Evolutionary conservation across 345 rosid species (phyloP), one percentile per base, ranked within the genome.

Genomic region (Trapa incisa): DNA sequence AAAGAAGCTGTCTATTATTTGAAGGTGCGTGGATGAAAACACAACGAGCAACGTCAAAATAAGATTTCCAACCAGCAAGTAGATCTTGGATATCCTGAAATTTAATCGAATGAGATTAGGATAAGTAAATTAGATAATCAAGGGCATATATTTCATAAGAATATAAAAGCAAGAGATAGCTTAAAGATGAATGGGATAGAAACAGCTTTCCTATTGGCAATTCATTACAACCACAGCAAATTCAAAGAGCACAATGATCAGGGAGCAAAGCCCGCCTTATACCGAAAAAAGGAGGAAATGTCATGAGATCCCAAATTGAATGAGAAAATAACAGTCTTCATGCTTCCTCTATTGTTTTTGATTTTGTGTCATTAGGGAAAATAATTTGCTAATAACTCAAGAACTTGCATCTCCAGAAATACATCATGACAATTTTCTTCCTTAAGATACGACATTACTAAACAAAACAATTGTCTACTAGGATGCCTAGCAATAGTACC

Each of bases 1-100:
- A 89, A 68, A 94, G 80, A 71, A 94, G 75, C 16, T 81, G 90
- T 66, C 82, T 88, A 69, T 89, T 94, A 71, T 82, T 86, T 77
- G 96, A 91, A 71, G 97, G 89, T 65, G 97, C 97, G 70, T 87
- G 80, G 47, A 94, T 70, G 71, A 82, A 91, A 76, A 94, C 83
- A 79, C 81, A 81, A 39, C 86, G 62, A 65, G 88, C 77, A 63
- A 86, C 89, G 72, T 89, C 92, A 81, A 94, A 94, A 80, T 91
- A 89, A 70, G 84, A 82, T 80, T 94, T 89, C 99, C 99, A 94
- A 74, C 89, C 73, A 76, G 80, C 78, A 82, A 94, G 83, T 63
- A 94, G 77, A 73, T 94, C 96, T 80, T 85, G 96, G 70, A 91
- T 74, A 63, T 94, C 99, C 99, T 94, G 74, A 37, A 70, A 53